Percentiles rank a stretch among this genome's conserved stretches.
Conservation (phyloP, 257 asterid genomes). For the Rubia yunnanensis region DNA sequence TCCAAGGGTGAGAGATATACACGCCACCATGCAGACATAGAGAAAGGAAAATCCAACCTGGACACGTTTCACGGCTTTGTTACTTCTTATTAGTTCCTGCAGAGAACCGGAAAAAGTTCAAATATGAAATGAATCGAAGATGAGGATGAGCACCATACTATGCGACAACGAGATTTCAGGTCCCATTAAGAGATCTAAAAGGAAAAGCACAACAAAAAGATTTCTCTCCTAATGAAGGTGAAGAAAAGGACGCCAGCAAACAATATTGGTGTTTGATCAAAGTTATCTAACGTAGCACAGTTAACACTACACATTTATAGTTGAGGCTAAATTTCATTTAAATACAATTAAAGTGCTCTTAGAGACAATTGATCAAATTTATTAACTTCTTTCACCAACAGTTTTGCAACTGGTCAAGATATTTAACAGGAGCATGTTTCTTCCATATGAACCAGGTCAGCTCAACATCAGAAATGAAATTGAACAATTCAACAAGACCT, state of each 20-base stretch:
- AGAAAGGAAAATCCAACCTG: slow-evolving; percentile 65
- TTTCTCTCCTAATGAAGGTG: background rate
- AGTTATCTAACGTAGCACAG: background rate
- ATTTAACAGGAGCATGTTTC: background rate
- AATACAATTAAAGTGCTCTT: background rate
- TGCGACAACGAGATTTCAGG: background rate
- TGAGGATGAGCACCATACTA: background rate
- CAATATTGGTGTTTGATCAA: background rate
- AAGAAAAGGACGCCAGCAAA: background rate
- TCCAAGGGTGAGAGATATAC: slow-evolving; percentile 51
- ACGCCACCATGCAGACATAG: slow-evolving; percentile 62
- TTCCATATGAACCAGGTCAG: background rate
- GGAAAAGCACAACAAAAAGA: background rate
- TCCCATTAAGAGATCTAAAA: background rate
- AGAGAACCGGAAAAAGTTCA: background rate
- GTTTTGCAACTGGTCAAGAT: background rate
- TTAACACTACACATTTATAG: background rate
- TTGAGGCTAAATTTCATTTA: background rate
- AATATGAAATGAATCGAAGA: background rate
- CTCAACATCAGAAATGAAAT: background rate
- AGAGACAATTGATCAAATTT: background rate
- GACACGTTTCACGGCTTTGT: slow-evolving; percentile 25
- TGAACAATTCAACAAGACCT: background rate
- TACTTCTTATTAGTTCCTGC: slow-evolving; percentile 45
- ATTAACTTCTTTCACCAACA: background rate